Evolutionary conservation across 1,139 yeast species (phyloP).

Genomic region (Yamadazyma dushanensis): DNA sequence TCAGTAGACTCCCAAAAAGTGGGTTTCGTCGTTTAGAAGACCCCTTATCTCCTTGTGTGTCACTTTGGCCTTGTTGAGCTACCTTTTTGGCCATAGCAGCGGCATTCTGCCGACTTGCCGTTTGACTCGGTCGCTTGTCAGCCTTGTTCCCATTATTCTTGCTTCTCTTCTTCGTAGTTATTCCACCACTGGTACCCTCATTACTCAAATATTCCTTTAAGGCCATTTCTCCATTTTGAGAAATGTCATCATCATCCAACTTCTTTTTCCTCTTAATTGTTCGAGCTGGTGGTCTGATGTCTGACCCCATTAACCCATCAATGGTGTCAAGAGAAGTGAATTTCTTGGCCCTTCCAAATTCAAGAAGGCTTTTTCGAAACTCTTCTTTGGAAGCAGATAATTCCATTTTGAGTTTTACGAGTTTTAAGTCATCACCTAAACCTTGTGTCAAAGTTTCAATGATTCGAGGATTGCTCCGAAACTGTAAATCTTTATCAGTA

Average conservation of each 20-base stretch:
- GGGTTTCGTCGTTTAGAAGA: background rate
- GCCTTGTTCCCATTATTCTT: background rate
- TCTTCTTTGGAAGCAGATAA: constrained; percentile 25
- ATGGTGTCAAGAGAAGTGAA: background rate
- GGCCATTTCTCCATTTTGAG: constrained; percentile 23
- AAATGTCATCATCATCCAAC: constrained; percentile 17
- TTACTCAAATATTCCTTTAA: constrained; percentile 9
- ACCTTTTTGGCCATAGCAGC: background rate
- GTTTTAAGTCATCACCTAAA: constrained; percentile 17
- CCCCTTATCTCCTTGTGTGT: background rate
- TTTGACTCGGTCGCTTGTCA: background rate
- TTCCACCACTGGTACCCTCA: background rate
- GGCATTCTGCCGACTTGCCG: background rate
- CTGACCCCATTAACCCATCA: background rate
- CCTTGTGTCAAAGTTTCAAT: constrained; percentile 25
- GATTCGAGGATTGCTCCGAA: constrained; percentile 23
- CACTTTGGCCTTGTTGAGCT: background rate
- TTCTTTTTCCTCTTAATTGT: background rate
- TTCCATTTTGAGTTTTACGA: constrained; percentile 31
- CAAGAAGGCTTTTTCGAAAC: constrained; percentile 26
- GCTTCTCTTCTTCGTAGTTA: background rate
- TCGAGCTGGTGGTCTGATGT: background rate
- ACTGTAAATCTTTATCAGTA: constrained; percentile 15
- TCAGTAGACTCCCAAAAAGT: background rate
- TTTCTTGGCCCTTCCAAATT: constrained; percentile 14